Base-by-base conservation (phyloP, 1,284 basidiomycete species). In the Irpex sp. region DNA sequence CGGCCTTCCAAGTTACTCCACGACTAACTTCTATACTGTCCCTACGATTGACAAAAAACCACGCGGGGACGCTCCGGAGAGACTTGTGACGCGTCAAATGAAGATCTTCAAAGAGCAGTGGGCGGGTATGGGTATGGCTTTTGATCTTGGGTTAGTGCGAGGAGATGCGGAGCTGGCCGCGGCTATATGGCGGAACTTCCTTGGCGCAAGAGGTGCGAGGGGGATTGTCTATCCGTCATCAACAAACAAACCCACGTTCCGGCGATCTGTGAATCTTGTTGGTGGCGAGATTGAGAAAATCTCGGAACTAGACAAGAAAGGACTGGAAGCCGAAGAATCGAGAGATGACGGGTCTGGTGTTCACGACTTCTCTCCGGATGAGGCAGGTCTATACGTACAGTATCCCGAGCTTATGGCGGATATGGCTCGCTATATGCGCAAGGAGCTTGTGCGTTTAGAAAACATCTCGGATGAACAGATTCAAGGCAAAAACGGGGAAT, bases 81-180 rank as follows among this genome's bases (percentile, higher is more conserved):
- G 89, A 4, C 83, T 97, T 40, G 89, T 99, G 64, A 89, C 88
- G 62, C 88, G 89, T 57, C 95, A 98, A 76, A 93, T 99, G 93
- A 91, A 92, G 73, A 89, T 92, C 59, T 86, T 97, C 82, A 91
- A 92, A 66, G 90, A 96, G 75, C 96, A 98, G 75, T 97, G 94
- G 88, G 85, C 89, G 6, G 97, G 97, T 0, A 82, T 94, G 64
- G 85, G 88, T 3, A 79, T 96, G 64, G 85, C 91, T 0, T 85
- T 96, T 67, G 96, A 98, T 75, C 82, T 94, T 57, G 93, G 86
- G 0, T 81, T 97, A 44, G 84, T 89, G 5, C 79, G 78, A 52
- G 84, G 86, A 47, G 95, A 97, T 72, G 81, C 85, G 64, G 91
- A 94, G 67, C 81, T 99, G 73, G 95, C 95, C 0, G 89, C 82